phyloP scores from a whole-genome alignment of 2,329 filamentous ascomycete species.

The Ascochyta clinopodiicola region DNA sequence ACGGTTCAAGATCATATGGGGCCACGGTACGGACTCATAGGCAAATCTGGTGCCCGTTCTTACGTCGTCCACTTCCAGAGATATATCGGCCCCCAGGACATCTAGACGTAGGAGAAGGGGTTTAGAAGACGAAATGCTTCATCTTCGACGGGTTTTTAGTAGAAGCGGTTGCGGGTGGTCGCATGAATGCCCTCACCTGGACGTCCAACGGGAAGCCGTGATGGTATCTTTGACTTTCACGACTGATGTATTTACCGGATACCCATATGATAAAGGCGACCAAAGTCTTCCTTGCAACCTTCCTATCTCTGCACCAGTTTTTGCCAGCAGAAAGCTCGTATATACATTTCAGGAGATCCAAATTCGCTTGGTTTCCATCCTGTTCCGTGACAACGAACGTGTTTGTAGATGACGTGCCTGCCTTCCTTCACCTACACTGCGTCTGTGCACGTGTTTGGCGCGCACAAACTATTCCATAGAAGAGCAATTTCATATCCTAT shows the following conservation, averaged over 20 bases:
- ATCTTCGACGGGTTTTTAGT: too few species aligned
- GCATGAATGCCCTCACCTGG: neutral
- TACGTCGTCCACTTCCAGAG: too few species aligned
- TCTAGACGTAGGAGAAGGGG: too few species aligned
- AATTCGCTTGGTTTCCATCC: neutral
- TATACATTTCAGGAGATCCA: too few species aligned
- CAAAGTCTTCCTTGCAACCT: neutral
- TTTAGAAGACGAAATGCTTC: too few species aligned
- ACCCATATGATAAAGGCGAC: neutral
- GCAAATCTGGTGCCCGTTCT: too few species aligned
- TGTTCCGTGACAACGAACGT: neutral
- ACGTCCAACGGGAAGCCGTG: neutral
- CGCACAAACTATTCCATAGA: neutral
- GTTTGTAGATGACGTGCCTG: neutral
- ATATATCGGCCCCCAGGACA: too few species aligned
- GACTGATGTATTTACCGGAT: neutral
- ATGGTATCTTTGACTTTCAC: neutral
- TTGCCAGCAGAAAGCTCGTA: too few species aligned
- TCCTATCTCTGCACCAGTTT: neutral
- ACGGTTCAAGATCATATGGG: too few species aligned
- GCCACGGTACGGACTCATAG: too few species aligned
- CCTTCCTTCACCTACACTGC: neutral
- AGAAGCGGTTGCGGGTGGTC: too few species aligned
- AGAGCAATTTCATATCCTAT: neutral
- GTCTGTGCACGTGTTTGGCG: conserved; percentile 2